Evolutionary conservation across 73 alveolate genomes (phyloP).

Genomic region (Paramecium octaurelia): DNA sequence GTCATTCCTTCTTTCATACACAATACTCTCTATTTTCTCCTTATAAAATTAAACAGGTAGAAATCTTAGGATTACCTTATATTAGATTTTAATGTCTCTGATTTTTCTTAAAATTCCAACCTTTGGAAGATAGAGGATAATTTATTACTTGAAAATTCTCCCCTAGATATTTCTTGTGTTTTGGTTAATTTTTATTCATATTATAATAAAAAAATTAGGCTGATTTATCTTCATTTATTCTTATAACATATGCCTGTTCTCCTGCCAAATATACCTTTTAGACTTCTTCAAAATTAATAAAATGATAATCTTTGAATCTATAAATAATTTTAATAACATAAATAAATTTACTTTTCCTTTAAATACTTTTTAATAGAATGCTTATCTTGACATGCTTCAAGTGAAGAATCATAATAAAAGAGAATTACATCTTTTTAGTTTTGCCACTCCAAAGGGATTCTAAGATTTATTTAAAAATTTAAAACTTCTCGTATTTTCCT

Average conservation of each 20-base stretch:
- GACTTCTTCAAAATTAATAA: conserved; percentile 7
- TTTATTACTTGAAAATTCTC: conserved; percentile 1
- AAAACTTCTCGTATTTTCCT: conserved; percentile 43
- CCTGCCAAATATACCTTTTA: conserved; percentile 18
- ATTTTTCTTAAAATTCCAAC: conserved; percentile 19
- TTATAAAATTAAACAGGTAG: background rate
- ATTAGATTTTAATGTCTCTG: background rate
- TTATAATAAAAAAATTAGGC: conserved; percentile 39
- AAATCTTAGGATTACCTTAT: background rate
- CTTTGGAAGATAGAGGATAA: background rate
- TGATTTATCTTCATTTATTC: background rate
- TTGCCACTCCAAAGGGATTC: conserved; percentile 46
- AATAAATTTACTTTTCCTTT: conserved; percentile 7
- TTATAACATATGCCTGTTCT: background rate
- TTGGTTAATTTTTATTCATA: background rate
- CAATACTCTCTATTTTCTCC: background rate
- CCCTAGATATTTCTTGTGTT: conserved; percentile 22
- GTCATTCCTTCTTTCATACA: conserved; percentile 4
- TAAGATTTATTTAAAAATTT: background rate
- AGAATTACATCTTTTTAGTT: conserved; percentile 24
- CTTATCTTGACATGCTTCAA: conserved; percentile 31
- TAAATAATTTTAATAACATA: background rate
- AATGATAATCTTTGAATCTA: conserved; percentile 33
- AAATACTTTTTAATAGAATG: conserved; percentile 42
- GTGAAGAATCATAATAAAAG: conserved; percentile 24